Percentiles rank a stretch among this genome's conserved stretches.
These are phyloP conservation scores for Aspergillus brasiliensis DNA, from an alignment of 2,329 filamentous ascomycete species.

Conservation along the genomic window DNA sequence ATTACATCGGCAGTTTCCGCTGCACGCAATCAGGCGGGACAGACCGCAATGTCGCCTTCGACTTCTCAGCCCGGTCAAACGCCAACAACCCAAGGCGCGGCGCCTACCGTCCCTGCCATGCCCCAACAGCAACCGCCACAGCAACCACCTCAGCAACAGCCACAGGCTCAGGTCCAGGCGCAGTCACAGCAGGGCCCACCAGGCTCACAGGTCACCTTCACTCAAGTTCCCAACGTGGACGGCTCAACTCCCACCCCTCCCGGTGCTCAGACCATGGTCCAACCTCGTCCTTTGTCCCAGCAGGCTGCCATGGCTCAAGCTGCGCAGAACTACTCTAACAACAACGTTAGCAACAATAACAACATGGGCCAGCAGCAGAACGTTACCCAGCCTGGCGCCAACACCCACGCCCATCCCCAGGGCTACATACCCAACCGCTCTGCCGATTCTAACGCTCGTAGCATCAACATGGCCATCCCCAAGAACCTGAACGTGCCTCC, in stretches of 20 bases:
- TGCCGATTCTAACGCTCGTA: slow-evolving; percentile 43
- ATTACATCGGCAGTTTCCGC: slow-evolving; percentile 53
- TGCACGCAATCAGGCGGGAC: slow-evolving; percentile 43
- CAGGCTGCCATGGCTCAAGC: slow-evolving; percentile 50
- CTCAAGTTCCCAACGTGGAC: slow-evolving; percentile 34
- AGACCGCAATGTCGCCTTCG: slow-evolving; percentile 40
- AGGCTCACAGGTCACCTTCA: slow-evolving; percentile 32
- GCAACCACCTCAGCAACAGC: slow-evolving; percentile 17
- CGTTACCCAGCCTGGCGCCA: slow-evolving; percentile 33
- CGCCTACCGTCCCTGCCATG: slow-evolving; percentile 27
- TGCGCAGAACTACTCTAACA: slow-evolving; percentile 46
- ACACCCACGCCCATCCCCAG: slow-evolving; percentile 44
- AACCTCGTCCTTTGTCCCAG: slow-evolving; percentile 48
- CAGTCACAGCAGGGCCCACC: slow-evolving; percentile 34
- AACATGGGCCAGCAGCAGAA: slow-evolving; percentile 27
- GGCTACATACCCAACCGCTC: slow-evolving; percentile 46
- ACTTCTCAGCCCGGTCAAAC: slow-evolving; percentile 37
- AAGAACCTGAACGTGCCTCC: slow-evolving; percentile 74
- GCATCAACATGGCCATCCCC: slow-evolving; percentile 76
- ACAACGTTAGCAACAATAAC: slow-evolving; percentile 24
- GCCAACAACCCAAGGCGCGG: slow-evolving; percentile 31
- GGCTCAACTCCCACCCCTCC: slow-evolving; percentile 36
- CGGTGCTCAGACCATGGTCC: slow-evolving; percentile 32
- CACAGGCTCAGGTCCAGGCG: slow-evolving; percentile 32
- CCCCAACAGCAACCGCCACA: slow-evolving; percentile 19